Base-by-base conservation (phyloP, 148 eudicot genomes). In the Cornus kousa region DNA sequence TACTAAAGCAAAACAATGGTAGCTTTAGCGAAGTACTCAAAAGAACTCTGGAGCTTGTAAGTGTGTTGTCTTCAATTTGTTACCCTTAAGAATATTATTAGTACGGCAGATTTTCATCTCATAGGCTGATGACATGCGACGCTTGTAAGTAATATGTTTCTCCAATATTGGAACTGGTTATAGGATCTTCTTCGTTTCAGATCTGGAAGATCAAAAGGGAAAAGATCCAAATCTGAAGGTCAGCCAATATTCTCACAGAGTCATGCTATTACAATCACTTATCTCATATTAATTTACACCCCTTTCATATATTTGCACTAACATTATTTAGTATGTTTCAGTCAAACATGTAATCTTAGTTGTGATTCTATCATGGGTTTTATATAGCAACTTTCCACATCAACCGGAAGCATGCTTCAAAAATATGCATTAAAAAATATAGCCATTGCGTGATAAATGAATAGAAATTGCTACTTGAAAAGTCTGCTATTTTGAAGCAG, bases 1-100 rank as follows among this genome's bases (percentile, higher is more conserved):
- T 86, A 40, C 87, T 92, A 46, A 65, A 87, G 85, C 77, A 82
- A 81, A 76, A 86, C 55, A 86, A 86, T 68, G 84, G 88, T 48
- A 81, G 77, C 75, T 75, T 75, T 37, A 67, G 43, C 10, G 87
- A 87, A 50, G 90, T 92, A 53, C 12, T 92, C 46, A 67, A 72
- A 79, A 81, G 80, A 71, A 67, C 91, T 73, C 87, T 92, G 84
- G 82, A 83, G 68, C 85, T 86, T 90, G 95, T 91, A 74, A 24
- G 31, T 60, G 35, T 43, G 43, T 70, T 71, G 48, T 22, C 69
- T 23, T 2, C 28, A 19, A 70, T 35, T 35, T 3, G 66, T 62
- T 62, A 62, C 66, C 24, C 5, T n/a, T 1, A n/a, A 19, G 23
- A 62, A 62, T 17, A 0, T 62, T 53, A 53, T n/a, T 62, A 62